Base-by-base conservation (phyloP, 495 filamentous ascomycete genomes). In the Pseudomonodictys pantanalensis region DNA sequence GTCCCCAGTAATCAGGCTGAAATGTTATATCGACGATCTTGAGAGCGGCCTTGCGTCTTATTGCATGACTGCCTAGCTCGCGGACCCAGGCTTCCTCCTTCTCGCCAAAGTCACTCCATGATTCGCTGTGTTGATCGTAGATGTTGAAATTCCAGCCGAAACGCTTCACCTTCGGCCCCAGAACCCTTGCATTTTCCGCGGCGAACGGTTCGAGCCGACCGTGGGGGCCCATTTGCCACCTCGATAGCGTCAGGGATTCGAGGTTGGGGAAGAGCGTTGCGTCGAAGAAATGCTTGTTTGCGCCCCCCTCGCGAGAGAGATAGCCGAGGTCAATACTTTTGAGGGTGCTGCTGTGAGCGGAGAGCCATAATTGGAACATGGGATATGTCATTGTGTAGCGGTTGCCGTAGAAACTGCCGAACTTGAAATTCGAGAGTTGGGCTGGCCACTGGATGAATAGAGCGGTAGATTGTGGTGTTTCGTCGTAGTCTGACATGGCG, bases 261-360 rank as follows among this genome's bases (percentile, higher is more conserved):
- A 53, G 50, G 41, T 53, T 39, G 12, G 50, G 33, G 22, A 53
- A 53, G 11, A 41, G n/a, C 17, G 50, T 53, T 7, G 50, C 50
- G 32, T 44, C 41, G 12, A 51, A 51, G 48, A 51, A 5, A 20
- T 33, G 28, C 12, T 33, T 51, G 26, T 33, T 51, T 3, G n/a
- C 17, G 17, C 8, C 48, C 8, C 24, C 45, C 5, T 49, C 10
- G 26, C 26, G n/a, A 3, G 48, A 51, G 11, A 51, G 28, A n/a
- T 30, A 51, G 20, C 48, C 48, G 20, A 51, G 30, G 48, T 35
- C 18, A 20, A 51, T 51, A 35, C 12, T 32, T 15, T 18, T 51
- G 12, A 51, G 48, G n/a, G 48, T 51, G 10, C 35, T n/a, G 12
- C 48, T 9, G 26, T 51, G 48, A 28, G 18, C n/a, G 4, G 26